Evolutionary conservation across 2,329 filamentous ascomycete species (phyloP).

Genomic region (Colletotrichum acutatum): DNA sequence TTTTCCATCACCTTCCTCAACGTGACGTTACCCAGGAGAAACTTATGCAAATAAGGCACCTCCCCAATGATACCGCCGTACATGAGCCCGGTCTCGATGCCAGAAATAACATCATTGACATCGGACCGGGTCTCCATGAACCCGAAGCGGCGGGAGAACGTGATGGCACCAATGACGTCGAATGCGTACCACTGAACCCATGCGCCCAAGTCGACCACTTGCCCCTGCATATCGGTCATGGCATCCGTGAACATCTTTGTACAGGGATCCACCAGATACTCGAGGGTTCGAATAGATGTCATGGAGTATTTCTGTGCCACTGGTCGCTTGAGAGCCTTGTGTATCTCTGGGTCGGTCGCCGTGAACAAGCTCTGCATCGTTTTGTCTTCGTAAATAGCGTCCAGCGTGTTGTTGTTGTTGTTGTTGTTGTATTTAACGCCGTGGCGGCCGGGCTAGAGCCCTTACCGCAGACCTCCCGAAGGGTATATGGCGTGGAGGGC

Average conservation of each 20-base stretch:
- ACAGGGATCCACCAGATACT: not conserved
- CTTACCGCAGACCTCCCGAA: too few relatives aligned
- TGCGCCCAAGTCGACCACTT: constrained; percentile 50
- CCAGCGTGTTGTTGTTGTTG: not conserved
- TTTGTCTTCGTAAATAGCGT: not conserved
- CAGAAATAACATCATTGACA: constrained; percentile 53
- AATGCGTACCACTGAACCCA: constrained; percentile 60
- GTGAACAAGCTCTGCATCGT: not conserved
- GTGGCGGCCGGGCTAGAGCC: too few relatives aligned
- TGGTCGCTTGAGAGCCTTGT: not conserved
- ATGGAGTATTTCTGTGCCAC: not conserved
- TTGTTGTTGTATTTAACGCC: too few relatives aligned
- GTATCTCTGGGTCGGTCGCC: not conserved
- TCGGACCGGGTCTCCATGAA: constrained; percentile 59
- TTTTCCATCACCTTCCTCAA: constrained; percentile 46
- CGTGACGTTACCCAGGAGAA: constrained; percentile 41
- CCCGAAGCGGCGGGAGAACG: constrained; percentile 49
- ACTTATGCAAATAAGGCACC: constrained; percentile 50
- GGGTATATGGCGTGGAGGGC: too few relatives aligned
- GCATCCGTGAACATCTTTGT: not conserved
- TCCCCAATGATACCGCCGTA: constrained; percentile 54
- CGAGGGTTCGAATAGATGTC: not conserved
- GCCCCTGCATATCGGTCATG: not conserved
- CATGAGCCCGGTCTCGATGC: constrained; percentile 46
- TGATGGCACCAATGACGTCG: constrained; percentile 63